Evolutionary conservation across 169 alveolate genomes (phyloP).

Genomic region (Cryptosporidium andersoni): DNA sequence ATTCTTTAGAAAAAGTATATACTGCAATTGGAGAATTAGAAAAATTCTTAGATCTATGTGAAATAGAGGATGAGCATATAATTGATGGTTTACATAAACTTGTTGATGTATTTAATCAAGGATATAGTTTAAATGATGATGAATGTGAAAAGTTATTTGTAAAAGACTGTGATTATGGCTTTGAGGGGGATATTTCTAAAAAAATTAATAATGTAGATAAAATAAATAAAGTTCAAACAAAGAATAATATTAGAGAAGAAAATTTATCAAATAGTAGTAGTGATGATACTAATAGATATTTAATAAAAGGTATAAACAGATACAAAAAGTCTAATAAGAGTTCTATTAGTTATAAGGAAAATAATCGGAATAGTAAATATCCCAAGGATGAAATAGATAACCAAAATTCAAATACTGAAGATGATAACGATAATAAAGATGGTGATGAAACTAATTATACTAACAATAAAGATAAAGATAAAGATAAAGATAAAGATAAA

Average conservation of each 20-base stretch:
- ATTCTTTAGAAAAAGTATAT: constrained; percentile 17
- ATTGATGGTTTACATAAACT: constrained; percentile 49
- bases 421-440: background rate
- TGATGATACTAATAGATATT: background rate
- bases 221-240: background rate
- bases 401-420: background rate
- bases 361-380: background rate
- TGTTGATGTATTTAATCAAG: constrained; percentile 10
- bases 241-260: background rate
- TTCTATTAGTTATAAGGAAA: background rate
- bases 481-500: background rate
- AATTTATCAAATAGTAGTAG: background rate
- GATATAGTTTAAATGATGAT: too few relatives aligned
- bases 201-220: constrained; percentile 26
- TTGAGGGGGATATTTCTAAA: constrained; percentile 27
- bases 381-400: background rate
- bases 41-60: constrained; percentile 45
- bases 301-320: background rate
- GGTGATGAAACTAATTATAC: background rate
- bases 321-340: background rate
- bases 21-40: constrained; percentile 42
- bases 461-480: background rate
- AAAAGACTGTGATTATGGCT: constrained; percentile 55
- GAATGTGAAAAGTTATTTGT: too few relatives aligned
- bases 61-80: constrained; percentile 37